A percentile compares a stretch with the other conserved stretches of the same genome.
phyloP scores from a whole-genome alignment of 768 basidiomycete genomes.

The Boletus bicolor region DNA sequence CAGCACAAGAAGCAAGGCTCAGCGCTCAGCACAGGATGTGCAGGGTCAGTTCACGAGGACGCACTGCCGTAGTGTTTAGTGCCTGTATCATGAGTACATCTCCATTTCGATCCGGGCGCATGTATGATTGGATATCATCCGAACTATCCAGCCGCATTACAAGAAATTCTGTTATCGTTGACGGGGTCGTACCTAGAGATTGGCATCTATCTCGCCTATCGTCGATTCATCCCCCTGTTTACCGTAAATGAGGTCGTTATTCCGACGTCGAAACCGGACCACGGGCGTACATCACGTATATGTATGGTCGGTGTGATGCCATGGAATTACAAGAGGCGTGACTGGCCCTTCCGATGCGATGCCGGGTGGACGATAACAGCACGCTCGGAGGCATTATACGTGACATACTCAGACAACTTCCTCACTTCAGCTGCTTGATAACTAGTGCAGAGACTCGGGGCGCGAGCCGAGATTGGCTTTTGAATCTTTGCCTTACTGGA shows the following conservation, averaged over 20 bases:
- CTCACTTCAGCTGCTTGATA: too few relatives aligned
- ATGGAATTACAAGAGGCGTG: neutral
- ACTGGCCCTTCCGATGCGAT: too few relatives aligned
- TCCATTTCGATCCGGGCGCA: neutral
- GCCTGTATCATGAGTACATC: conserved; percentile 4
- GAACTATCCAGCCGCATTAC: neutral
- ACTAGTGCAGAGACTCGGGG: too few relatives aligned
- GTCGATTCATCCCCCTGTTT: conserved; percentile 1
- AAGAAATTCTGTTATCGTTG: neutral
- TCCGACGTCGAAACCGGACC: neutral
- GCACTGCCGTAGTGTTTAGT: neutral
- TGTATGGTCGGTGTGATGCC: neutral
- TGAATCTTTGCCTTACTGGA: too few relatives aligned
- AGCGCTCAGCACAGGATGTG: neutral
- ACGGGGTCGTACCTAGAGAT: neutral
- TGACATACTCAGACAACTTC: too few relatives aligned
- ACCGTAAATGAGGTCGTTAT: neutral
- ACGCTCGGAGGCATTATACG: too few relatives aligned
- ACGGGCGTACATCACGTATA: neutral
- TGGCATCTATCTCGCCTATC: neutral
- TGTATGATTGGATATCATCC: neutral
- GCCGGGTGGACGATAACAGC: too few relatives aligned
- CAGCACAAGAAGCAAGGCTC: neutral
- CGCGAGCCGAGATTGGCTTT: too few relatives aligned
- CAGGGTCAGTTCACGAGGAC: conserved; percentile 10